Percentiles rank a stretch among this genome's conserved stretches.
phyloP scores from a whole-genome alignment of 1,284 basidiomycete genomes.

The Austroboletus rostrupii region DNA sequence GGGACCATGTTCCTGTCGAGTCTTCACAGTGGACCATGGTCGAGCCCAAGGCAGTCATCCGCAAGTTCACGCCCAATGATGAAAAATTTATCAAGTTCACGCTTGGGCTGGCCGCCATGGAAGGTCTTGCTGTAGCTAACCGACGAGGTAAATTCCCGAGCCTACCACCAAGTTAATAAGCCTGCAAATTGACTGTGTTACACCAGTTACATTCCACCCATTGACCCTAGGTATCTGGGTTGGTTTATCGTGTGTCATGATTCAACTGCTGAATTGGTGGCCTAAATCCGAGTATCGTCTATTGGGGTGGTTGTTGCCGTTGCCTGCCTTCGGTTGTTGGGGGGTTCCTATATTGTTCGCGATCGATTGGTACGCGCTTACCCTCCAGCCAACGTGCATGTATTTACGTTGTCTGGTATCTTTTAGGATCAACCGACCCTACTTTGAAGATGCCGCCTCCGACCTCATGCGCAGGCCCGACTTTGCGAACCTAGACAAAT shows the following conservation, averaged over 20 bases:
- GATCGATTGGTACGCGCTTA: slow-evolving; percentile 58
- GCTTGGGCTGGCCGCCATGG: slow-evolving; percentile 68
- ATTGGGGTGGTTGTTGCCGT: slow-evolving; percentile 51
- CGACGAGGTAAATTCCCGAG: slow-evolving; percentile 42
- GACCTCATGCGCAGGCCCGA: slow-evolving; percentile 56
- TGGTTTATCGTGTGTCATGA: slow-evolving; percentile 51
- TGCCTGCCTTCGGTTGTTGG: slow-evolving; percentile 63
- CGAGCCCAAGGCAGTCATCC: slow-evolving; percentile 46
- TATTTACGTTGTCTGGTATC: slow-evolving; percentile 7
- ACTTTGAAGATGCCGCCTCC: slow-evolving; percentile 56
- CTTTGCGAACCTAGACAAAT: slow-evolving; percentile 46
- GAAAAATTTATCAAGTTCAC: slow-evolving; percentile 59
- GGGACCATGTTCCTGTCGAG: slow-evolving; percentile 1
- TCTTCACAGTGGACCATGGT: slow-evolving; percentile 16
- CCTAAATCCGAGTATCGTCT: slow-evolving; percentile 42
- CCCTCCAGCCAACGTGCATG: neutral
- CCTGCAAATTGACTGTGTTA: neutral
- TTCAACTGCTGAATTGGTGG: slow-evolving; percentile 65
- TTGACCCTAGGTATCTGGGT: slow-evolving; percentile 58
- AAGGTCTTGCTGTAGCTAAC: slow-evolving; percentile 69
- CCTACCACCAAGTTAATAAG: neutral
- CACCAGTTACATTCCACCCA: slow-evolving; percentile 59
- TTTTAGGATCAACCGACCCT: slow-evolving; percentile 66
- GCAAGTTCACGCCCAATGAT: slow-evolving; percentile 49
- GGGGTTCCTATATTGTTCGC: slow-evolving; percentile 63